These are phyloP conservation scores for Nigrospora oryzae DNA, from an alignment of 2,329 filamentous ascomycete genomes.

Conservation along the genomic window DNA sequence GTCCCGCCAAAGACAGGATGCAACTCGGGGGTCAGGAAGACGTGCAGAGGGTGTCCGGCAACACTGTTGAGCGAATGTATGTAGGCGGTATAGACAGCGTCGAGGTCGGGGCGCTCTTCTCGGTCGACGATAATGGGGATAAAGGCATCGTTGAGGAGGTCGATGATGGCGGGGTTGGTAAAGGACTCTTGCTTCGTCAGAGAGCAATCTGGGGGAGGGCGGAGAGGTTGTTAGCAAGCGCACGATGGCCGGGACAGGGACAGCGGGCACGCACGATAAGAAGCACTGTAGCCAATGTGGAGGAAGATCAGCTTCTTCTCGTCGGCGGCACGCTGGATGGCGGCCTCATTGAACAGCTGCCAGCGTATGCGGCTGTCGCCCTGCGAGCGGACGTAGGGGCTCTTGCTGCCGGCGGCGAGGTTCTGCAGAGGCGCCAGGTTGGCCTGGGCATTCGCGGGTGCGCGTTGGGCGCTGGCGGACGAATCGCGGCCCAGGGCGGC, in stretches of 20 bases:
- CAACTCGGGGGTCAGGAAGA: slow-evolving; percentile 90
- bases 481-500: slow-evolving; percentile 1
- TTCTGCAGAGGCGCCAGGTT: slow-evolving; percentile 13
- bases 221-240: neutral
- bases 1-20: slow-evolving; percentile 94
- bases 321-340: slow-evolving; percentile 65
- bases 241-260: neutral
- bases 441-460: neutral
- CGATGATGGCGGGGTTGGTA: slow-evolving; percentile 70
- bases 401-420: slow-evolving; percentile 30
- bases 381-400: slow-evolving; percentile 60
- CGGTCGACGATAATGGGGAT: slow-evolving; percentile 89
- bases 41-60: slow-evolving; percentile 90
- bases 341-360: slow-evolving; percentile 78
- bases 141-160: slow-evolving; percentile 77
- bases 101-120: slow-evolving; percentile 88
- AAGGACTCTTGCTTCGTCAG: slow-evolving; percentile 93
- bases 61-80: slow-evolving; percentile 85
- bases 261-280: slow-evolving; percentile 63
- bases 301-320: slow-evolving; percentile 88
- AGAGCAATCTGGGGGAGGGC: slow-evolving; percentile 55
- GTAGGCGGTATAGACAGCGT: slow-evolving; percentile 98
- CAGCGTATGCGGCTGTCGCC: slow-evolving; percentile 78
- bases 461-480: slow-evolving; percentile 2
- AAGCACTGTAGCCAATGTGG: slow-evolving; percentile 90